Evolutionary conservation across 495 filamentous ascomycete genomes (phyloP).

Genomic region (Aspergillus sclerotiicarbonarius): DNA sequence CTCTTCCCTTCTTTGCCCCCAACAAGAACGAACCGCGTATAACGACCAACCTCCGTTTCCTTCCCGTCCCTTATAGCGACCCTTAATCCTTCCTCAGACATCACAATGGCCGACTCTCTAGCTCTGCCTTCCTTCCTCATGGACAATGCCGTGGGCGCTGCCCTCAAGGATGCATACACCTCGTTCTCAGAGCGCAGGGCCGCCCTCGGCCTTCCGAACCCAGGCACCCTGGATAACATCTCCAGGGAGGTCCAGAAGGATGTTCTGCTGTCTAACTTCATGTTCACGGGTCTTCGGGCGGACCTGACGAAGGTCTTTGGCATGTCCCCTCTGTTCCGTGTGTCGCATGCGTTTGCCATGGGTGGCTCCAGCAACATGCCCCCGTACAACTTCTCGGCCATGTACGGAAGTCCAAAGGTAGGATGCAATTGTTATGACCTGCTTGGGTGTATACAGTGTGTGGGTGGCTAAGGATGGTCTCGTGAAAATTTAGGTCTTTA

Average conservation of each 20-base stretch:
- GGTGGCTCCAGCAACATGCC: constrained; percentile 75
- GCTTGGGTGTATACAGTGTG: background rate
- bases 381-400: constrained; percentile 89
- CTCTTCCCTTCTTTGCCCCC: constrained; percentile 17
- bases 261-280: constrained; percentile 89
- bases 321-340: constrained; percentile 89
- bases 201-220: constrained; percentile 84
- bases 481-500: constrained; percentile 66
- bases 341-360: constrained; percentile 94
- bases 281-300: constrained; percentile 91
- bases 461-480: constrained; percentile 7
- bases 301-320: constrained; percentile 95
- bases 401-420: constrained; percentile 91
- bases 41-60: constrained; percentile 4
- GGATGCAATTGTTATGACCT: constrained; percentile 29
- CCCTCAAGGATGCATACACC: constrained; percentile 73
- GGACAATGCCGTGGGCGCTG: constrained; percentile 66
- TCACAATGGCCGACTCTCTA: constrained; percentile 45
- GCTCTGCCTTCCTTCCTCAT: constrained; percentile 64
- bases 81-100: constrained; percentile 11
- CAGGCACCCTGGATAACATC: constrained; percentile 88
- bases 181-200: constrained; percentile 83
- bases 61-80: background rate
- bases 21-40: constrained; percentile 10
- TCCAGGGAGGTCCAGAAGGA: constrained; percentile 90